A percentile compares a stretch with the other conserved stretches of the same genome.
These are phyloP conservation scores for Pleurotus ostreatus DNA, from an alignment of 768 basidiomycete genomes.

Conservation along the genomic window DNA sequence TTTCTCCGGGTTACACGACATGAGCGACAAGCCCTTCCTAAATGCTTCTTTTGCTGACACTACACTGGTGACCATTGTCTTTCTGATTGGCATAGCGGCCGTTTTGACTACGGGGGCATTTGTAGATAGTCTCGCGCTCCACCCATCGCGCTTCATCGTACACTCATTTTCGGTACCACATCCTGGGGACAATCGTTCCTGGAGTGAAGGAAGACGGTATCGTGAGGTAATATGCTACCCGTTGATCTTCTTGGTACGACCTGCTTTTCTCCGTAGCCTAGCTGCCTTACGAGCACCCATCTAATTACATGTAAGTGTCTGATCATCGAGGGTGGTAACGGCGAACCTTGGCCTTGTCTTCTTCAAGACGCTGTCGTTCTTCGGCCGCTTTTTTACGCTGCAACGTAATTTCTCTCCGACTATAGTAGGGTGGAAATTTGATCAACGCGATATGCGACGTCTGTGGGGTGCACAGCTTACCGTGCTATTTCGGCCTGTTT, in stretches of 20 bases:
- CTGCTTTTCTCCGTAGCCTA: slow-evolving; percentile 65
- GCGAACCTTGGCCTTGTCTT: slow-evolving; percentile 58
- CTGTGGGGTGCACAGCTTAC: slow-evolving; percentile 26
- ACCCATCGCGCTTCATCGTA: too few species aligned
- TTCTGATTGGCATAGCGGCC: too few species aligned
- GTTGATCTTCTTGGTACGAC: slow-evolving; percentile 77
- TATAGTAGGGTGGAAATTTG: slow-evolving; percentile 21
- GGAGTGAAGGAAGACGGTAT: slow-evolving; percentile 6
- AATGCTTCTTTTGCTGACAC: too few species aligned
- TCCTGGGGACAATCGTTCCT: too few species aligned
- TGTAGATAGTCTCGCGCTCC: too few species aligned
- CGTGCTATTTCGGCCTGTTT: slow-evolving; percentile 64
- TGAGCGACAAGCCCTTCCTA: too few species aligned
- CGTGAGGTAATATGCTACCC: slow-evolving; percentile 37
- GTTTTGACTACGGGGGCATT: too few species aligned
- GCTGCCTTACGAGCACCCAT: slow-evolving; percentile 81
- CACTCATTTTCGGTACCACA: too few species aligned
- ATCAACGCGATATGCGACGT: background rate
- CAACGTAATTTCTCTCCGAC: slow-evolving; percentile 62
- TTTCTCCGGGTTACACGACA: too few species aligned
- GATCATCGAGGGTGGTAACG: slow-evolving; percentile 1
- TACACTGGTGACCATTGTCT: too few species aligned
- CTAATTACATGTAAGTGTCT: slow-evolving; percentile 19
- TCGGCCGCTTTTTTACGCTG: slow-evolving; percentile 72
- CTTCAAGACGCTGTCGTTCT: slow-evolving; percentile 64